A percentile compares a stretch with the other conserved stretches of the same genome.
Evolutionary conservation across 345 rosid genomes (phyloP).

Genomic region (Conringia planisiliqua): DNA sequence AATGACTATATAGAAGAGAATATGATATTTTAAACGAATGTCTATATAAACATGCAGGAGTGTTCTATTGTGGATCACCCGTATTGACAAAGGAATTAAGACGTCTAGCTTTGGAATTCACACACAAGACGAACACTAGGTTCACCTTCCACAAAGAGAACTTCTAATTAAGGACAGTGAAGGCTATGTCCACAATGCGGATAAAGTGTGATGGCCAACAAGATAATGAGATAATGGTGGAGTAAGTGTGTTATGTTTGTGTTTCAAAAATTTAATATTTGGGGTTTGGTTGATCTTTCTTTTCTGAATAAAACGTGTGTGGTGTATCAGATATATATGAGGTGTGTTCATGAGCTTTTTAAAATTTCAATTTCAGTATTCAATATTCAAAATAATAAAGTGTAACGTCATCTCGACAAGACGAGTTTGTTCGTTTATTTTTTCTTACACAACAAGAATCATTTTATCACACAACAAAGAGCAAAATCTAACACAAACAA

Average conservation of each 20-base stretch:
- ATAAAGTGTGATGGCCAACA: neutral
- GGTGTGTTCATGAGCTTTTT: neutral
- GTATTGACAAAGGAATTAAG: constrained; percentile 49
- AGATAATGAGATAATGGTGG: neutral
- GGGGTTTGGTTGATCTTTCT: neutral
- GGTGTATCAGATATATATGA: neutral
- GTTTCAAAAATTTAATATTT: neutral
- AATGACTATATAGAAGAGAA: neutral
- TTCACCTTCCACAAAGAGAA: constrained; percentile 79
- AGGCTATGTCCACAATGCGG: neutral
- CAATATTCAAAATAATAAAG: neutral
- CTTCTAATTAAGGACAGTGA: constrained; percentile 32
- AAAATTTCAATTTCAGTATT: neutral
- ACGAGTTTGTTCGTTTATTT: neutral
- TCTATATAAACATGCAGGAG: constrained; percentile 44
- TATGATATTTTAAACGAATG: neutral
- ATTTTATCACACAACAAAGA: neutral
- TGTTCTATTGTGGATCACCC: constrained; percentile 69
- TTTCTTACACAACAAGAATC: neutral
- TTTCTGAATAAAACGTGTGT: neutral
- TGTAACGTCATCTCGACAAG: too few species aligned
- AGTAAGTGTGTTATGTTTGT: neutral
- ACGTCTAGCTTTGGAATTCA: constrained; percentile 62
- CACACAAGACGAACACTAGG: constrained; percentile 57
- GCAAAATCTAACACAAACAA: neutral